These are phyloP conservation scores for Endocalyx cinctus DNA, from an alignment of 2,329 filamentous ascomycete genomes.

Conservation along the genomic window DNA sequence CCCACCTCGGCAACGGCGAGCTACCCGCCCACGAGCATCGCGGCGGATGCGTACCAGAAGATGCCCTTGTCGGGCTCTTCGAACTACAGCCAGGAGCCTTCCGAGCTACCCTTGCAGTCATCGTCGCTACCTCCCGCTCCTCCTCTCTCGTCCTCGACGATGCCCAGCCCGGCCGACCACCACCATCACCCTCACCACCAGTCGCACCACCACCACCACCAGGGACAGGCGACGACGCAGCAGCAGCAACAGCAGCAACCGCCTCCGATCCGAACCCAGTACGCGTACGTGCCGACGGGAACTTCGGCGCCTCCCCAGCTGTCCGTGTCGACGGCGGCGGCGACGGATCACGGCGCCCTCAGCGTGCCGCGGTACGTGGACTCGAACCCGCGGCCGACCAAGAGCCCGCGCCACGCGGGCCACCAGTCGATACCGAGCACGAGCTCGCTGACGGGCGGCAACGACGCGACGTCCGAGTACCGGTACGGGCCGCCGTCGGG, in stretches of 20 bases:
- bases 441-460: slow-evolving; percentile 40
- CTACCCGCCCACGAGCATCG: slow-evolving; percentile 49
- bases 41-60: slow-evolving; percentile 49
- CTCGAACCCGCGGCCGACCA: slow-evolving; percentile 48
- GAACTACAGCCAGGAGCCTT: slow-evolving; percentile 45
- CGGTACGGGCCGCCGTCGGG: slow-evolving; percentile 44
- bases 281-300: slow-evolving; percentile 49
- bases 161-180: no score
- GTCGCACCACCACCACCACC: slow-evolving; percentile 45
- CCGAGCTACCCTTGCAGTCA: slow-evolving; percentile 49
- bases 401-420: slow-evolving; percentile 51
- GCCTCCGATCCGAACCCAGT: slow-evolving; percentile 45
- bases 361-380: slow-evolving; percentile 56
- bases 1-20: slow-evolving; percentile 39
- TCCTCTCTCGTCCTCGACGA: no score
- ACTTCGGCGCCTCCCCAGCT: slow-evolving; percentile 47
- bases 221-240: not conserved
- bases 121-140: slow-evolving; percentile 52
- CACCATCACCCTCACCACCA: slow-evolving; percentile 51
- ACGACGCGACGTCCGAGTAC: slow-evolving; percentile 50
- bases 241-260: slow-evolving; percentile 19
- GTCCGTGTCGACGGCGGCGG: slow-evolving; percentile 36
- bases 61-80: slow-evolving; percentile 44
- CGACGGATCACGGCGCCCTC: slow-evolving; percentile 42
- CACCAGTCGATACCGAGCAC: slow-evolving; percentile 50